A percentile compares a stretch with the other conserved stretches of the same genome.
These are phyloP conservation scores for Euphorbia celastroides DNA, from an alignment of 441 rosid species.

Conservation along the genomic window DNA sequence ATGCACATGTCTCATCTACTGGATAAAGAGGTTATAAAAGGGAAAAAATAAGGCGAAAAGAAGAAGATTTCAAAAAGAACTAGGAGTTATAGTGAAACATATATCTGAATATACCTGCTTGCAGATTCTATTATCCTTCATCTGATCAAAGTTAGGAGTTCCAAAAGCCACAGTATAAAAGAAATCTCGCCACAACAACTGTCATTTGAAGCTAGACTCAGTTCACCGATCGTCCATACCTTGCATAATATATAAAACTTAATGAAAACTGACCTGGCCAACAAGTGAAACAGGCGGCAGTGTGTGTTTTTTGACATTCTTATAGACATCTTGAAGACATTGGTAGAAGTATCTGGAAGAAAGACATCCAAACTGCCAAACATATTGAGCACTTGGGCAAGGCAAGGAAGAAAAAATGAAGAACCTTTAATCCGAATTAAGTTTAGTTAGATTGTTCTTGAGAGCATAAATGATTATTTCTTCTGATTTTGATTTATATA, in stretches of 20 bases:
- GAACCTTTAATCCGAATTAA: background rate
- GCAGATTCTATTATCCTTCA: slow-evolving; percentile 79
- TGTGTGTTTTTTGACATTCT: slow-evolving; percentile 55
- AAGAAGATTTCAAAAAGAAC: background rate
- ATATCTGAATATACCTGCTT: slow-evolving; percentile 56
- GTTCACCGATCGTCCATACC: slow-evolving; percentile 11
- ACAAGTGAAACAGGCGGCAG: slow-evolving; percentile 92
- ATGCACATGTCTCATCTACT: background rate
- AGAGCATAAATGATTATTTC: background rate
- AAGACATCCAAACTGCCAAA: slow-evolving; percentile 91
- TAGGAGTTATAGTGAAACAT: background rate
- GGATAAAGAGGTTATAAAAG: slow-evolving; percentile 7
- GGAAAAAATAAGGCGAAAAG: background rate
- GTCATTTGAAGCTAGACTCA: slow-evolving; percentile 20
- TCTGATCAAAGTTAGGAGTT: slow-evolving; percentile 84
- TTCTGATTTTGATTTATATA: slow-evolving; percentile 1
- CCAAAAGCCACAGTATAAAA: slow-evolving; percentile 85
- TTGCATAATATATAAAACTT: slow-evolving; percentile 3
- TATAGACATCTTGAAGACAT: slow-evolving; percentile 60
- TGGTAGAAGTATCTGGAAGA: slow-evolving; percentile 95
- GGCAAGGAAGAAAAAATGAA: background rate
- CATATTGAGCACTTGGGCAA: slow-evolving; percentile 14
- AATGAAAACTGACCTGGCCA: slow-evolving; percentile 64
- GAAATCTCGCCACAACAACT: slow-evolving; percentile 94
- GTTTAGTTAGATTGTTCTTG: slow-evolving; percentile 6